These are phyloP conservation scores for Sporobolomyces pararoseus DNA, from an alignment of 768 basidiomycete genomes.

Conservation along the genomic window DNA sequence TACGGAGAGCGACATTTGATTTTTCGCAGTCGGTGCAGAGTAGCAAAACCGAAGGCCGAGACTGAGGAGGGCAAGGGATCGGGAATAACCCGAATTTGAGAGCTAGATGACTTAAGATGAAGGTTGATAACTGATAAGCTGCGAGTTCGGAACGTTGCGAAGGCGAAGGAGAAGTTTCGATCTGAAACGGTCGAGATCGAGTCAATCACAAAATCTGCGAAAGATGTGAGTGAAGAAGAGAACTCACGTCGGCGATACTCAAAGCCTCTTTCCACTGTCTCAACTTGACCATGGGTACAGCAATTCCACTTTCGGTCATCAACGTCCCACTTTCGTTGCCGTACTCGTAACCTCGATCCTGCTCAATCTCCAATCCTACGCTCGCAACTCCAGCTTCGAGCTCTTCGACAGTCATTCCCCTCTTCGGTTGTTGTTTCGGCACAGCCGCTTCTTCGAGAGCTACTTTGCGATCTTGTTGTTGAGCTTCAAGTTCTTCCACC, in stretches of 20 bases:
- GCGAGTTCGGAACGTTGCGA: constrained; percentile 21
- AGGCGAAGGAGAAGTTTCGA: constrained; percentile 25
- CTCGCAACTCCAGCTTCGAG: neutral
- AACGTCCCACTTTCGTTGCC: neutral
- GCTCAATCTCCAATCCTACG: constrained; percentile 2
- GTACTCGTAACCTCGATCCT: neutral
- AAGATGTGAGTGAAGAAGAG: neutral
- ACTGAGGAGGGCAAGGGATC: neutral
- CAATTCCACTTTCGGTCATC: neutral
- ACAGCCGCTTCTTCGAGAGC: neutral
- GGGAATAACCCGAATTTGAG: constrained; percentile 3
- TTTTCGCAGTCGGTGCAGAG: constrained; percentile 14
- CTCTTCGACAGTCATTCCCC: neutral
- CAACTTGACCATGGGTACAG: constrained; percentile 8
- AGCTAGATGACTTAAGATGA: constrained; percentile 6
- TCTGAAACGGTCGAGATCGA: constrained; percentile 5
- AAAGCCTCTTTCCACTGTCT: constrained; percentile 30
- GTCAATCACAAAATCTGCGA: too few relatives aligned
- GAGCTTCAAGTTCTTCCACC: constrained; percentile 19
- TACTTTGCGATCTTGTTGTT: constrained; percentile 16
- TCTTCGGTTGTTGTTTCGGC: neutral
- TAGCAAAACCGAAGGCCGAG: constrained; percentile 23
- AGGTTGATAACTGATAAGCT: constrained; percentile 8
- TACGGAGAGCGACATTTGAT: neutral
- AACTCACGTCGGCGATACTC: constrained; percentile 27